Base-by-base conservation (phyloP, 2,329 filamentous ascomycete genomes). In the Aspergillus sp. region DNA sequence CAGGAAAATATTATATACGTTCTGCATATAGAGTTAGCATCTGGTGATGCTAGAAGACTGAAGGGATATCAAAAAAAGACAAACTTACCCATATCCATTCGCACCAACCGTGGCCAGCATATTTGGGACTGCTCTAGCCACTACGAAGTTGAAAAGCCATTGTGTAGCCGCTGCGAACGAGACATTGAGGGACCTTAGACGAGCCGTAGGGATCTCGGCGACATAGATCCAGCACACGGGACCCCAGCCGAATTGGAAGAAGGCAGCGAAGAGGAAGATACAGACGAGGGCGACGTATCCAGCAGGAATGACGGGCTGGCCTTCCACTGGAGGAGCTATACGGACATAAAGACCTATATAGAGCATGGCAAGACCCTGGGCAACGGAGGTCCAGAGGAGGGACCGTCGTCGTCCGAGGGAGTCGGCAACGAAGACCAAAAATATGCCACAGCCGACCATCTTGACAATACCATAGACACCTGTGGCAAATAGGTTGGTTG, bases 381-480 rank as follows among this genome's bases (percentile, higher is more conserved):
- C 80, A 42, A 78, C 74, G 7, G 77, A 81, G 1, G 82, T 86
- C 78, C 79, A 84, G 11, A 86, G 68, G 13, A 86, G 69, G 2
- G 73, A 78, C 53, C 76, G 73, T 48, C 82, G 70, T 44, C 85
- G 77, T 19, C 85, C 85, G 1, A 88, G 77, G 2, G 81, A 83
- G 60, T 88, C 85, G 46, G 82, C 82, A 10, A 78, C 76, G 53
- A 86, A 82, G 51, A 84, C 59, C 27, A 88, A 72, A 70, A 88
- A 88, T 42, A 73, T 58, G 5, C 76, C 72, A 57, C 82, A 86
- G 33, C 79, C 77, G 7, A 73, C 65, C 66, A 84, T 81, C 64
- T 88, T 88, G 44, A 86, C 78, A 42, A 88, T 75, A 27, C 85
- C 85, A 59, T 88, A 88, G 51, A 88, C 77, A 33, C 85, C 85